Conservation (phyloP, 805 yeast species). For the Kregervanrija delftensis region DNA sequence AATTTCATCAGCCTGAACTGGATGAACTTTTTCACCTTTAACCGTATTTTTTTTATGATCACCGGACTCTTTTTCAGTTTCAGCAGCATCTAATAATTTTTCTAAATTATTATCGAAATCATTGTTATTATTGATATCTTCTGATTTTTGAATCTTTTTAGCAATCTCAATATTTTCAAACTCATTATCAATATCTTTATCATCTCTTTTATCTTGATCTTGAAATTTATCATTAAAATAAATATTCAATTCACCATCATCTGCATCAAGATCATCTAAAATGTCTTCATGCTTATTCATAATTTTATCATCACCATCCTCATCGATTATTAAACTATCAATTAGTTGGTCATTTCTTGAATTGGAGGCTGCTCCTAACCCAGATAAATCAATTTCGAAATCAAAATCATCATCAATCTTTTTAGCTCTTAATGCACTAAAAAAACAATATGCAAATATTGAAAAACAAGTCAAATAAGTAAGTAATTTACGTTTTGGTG, state of each 20-base stretch:
- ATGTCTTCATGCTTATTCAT: neutral
- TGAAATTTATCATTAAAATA: neutral
- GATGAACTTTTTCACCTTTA: constrained; percentile 1
- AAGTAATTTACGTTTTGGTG: constrained; percentile 8
- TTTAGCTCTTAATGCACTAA: constrained; percentile 4
- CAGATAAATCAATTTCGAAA: constrained; percentile 10
- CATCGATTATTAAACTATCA: constrained; percentile 1
- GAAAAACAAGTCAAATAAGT: constrained; percentile 8
- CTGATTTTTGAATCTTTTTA: neutral
- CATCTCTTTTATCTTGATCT: neutral
- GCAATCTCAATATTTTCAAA: neutral
- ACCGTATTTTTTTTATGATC: constrained; percentile 1
- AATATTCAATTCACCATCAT: constrained; percentile 4
- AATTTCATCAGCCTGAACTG: no score
- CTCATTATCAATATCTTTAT: neutral
- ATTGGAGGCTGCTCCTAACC: neutral
- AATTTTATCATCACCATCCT: neutral
- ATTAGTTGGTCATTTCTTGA: constrained; percentile 3
- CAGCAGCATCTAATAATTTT: neutral
- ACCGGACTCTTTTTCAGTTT: neutral
- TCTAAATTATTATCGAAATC: constrained; percentile 5
- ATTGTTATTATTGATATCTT: neutral
- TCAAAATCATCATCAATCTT: constrained; percentile 1
- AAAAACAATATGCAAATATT: constrained; percentile 8
- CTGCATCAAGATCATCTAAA: constrained; percentile 6